These are phyloP conservation scores for Marasmius oreades DNA, from an alignment of 1,284 basidiomycete species.

Conservation along the genomic window DNA sequence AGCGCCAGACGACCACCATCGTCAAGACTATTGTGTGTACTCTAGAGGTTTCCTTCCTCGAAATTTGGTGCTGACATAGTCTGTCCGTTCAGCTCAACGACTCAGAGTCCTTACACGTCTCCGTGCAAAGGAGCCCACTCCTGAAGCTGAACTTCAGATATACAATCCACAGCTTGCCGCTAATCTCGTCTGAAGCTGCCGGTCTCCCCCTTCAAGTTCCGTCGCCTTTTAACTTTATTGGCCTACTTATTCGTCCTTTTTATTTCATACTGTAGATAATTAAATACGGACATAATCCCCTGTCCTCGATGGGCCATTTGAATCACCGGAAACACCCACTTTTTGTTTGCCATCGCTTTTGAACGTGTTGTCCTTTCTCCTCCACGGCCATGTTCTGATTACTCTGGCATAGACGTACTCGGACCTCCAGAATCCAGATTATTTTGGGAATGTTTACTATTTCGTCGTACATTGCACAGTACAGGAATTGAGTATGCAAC, in stretches of 20 bases:
- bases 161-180: not conserved
- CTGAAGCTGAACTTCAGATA: slow-evolving; percentile 29
- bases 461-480: too few species aligned
- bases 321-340: not conserved
- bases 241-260: not conserved
- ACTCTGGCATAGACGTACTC: not conserved
- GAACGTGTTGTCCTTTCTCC: not conserved
- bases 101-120: slow-evolving; percentile 56
- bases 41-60: slow-evolving; percentile 1
- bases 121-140: slow-evolving; percentile 45
- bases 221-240: not conserved
- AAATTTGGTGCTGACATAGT: slow-evolving; percentile 8
- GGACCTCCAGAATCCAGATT: not conserved
- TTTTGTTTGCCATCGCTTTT: not conserved
- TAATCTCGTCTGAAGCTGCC: not conserved
- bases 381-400: not conserved
- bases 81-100: slow-evolving; percentile 40
- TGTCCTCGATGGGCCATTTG: not conserved
- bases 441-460: too few species aligned
- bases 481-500: slow-evolving; percentile 1
- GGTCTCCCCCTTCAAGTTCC: not conserved
- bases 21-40: slow-evolving; percentile 51
- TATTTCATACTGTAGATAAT: not conserved
- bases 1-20: slow-evolving; percentile 48
- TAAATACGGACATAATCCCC: too few species aligned